Evolutionary conservation across 2,329 filamentous ascomycete species (phyloP).

Genomic region (Myriosclerotinia curreyana): DNA sequence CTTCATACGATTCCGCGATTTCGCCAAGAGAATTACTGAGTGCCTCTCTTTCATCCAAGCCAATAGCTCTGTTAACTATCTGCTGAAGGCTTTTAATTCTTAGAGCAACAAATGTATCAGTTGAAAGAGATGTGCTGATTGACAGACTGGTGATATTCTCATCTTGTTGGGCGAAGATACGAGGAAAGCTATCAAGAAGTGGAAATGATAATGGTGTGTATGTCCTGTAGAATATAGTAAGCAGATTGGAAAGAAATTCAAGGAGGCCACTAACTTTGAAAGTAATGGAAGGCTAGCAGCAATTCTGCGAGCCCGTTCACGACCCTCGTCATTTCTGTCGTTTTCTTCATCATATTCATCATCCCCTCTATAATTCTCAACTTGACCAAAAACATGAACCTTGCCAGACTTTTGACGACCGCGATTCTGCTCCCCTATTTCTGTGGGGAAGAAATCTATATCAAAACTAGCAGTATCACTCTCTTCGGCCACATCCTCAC

Average conservation of each 20-base stretch:
- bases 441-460: constrained; percentile 40
- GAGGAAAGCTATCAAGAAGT: constrained; percentile 78
- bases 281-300: constrained; percentile 38
- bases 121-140: constrained; percentile 62
- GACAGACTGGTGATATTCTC: constrained; percentile 45
- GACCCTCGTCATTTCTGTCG: constrained; percentile 35
- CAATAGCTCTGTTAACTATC: constrained; percentile 60
- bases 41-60: constrained; percentile 76
- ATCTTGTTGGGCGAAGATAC: constrained; percentile 57
- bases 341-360: constrained; percentile 27
- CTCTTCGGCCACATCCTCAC: constrained; percentile 33
- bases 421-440: constrained; percentile 34
- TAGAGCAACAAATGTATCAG: constrained; percentile 69
- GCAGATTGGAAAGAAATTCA: constrained; percentile 14
- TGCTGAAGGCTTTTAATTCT: constrained; percentile 64
- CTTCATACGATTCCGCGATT: constrained; percentile 83
- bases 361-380: constrained; percentile 38
- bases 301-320: constrained; percentile 37
- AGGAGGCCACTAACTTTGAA: constrained; percentile 35
- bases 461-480: constrained; percentile 39
- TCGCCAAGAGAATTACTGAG: constrained; percentile 78
- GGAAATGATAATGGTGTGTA: constrained; percentile 62
- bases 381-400: constrained; percentile 42
- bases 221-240: constrained; percentile 39
- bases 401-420: constrained; percentile 31